Base-by-base conservation (phyloP, 2,329 filamentous ascomycete species). In the Fusarium ramigenum region DNA sequence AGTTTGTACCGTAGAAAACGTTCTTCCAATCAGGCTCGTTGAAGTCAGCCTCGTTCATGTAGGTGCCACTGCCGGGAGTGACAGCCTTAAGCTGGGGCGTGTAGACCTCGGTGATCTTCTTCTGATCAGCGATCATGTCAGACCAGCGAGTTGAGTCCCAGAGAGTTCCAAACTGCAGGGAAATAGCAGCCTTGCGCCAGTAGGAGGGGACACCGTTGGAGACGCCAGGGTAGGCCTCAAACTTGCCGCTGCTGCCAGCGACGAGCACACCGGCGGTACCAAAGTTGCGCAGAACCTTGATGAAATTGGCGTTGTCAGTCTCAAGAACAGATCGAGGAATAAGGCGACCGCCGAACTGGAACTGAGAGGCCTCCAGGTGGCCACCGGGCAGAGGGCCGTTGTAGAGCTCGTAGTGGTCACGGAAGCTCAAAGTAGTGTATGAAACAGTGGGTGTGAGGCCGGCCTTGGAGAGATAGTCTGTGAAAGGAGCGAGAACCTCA, bases 21-120 rank as follows among this genome's bases (percentile, higher is more conserved):
- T 81, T 37, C 75, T 87, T 80, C 76, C 81, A 88, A 43, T 84
- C 70, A 1, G 80, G 80, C 74, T 87, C 80, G 39, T 79, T 78
- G 54, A 85, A 85, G 75, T 87, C 83, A 5, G 84, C 86, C 79
- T 90, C 87, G 73, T 87, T 88, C 81, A 86, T 80, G 76, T 88
- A 87, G 4, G 83, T 79, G 5, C 84, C 85, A 14, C 81, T 79
- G 2, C 80, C 82, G 1, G 85, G 84, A 2, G 85, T 84, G 10
- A 83, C 78, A 5, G 71, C 75, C 30, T 76, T 74, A 9, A 80
- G 69, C 21, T 77, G 53, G 4, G 78, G 78, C 66, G 72, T 72
- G 14, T 80, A 62, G n/a, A 75, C 70, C 10, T 78, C 53, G 3
- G 78, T 81, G 49, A 81, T 80, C n/a, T 69, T 72, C 56, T 79